phyloP scores from a whole-genome alignment of 2,329 filamentous ascomycete genomes.

The Pseudopithomyces maydicus region DNA sequence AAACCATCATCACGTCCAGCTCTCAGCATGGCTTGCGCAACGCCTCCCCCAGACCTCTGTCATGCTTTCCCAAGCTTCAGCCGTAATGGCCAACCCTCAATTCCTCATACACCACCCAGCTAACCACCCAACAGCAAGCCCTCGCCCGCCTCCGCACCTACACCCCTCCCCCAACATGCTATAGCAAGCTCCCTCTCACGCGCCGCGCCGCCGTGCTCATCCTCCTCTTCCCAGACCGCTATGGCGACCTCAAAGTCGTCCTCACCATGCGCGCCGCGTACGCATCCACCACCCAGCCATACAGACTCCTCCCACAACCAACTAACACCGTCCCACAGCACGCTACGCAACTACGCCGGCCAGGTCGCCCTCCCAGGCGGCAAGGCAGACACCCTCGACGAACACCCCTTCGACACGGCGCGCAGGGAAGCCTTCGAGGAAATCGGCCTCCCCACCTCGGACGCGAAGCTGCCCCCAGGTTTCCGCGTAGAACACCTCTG shows the following conservation, averaged over 20 bases:
- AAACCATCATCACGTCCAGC: not conserved
- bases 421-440: slow-evolving; percentile 91
- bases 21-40: slow-evolving; percentile 37
- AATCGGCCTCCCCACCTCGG: slow-evolving; percentile 80
- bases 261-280: slow-evolving; percentile 64
- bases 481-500: slow-evolving; percentile 89
- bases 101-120: not conserved
- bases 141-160: slow-evolving; percentile 63
- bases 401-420: slow-evolving; percentile 76
- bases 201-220: slow-evolving; percentile 86
- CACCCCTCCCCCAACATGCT: slow-evolving; percentile 61
- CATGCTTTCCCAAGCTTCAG: slow-evolving; percentile 39
- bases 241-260: slow-evolving; percentile 74
- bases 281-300: not conserved
- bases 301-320: not conserved
- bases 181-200: slow-evolving; percentile 60
- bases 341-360: slow-evolving; percentile 66
- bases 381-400: slow-evolving; percentile 60
- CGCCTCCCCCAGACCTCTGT: slow-evolving; percentile 25
- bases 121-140: slow-evolving; percentile 47
- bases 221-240: slow-evolving; percentile 82
- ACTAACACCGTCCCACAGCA: slow-evolving; percentile 22
- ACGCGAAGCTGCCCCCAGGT: slow-evolving; percentile 70
- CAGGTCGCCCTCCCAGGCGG: slow-evolving; percentile 86
- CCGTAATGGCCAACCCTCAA: slow-evolving; percentile 17